phyloP scores from a whole-genome alignment of 2,329 filamentous ascomycete species.

The Aspergillus pseudoviridinutans region DNA sequence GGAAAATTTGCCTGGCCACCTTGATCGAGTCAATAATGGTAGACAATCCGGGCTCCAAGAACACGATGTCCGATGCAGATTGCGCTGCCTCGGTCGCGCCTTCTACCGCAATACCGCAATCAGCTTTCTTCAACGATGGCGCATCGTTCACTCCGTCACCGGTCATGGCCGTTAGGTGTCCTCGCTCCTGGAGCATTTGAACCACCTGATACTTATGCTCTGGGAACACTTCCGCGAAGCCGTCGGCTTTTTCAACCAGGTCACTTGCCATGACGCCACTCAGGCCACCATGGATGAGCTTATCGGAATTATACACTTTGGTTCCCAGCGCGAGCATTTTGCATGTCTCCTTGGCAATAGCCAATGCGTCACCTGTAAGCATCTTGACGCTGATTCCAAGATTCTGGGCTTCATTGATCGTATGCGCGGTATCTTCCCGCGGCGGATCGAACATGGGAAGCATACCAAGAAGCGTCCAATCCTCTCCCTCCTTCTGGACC shows the following conservation, averaged over 20 bases:
- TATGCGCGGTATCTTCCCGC: slow-evolving; percentile 73
- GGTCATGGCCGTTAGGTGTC: slow-evolving; percentile 70
- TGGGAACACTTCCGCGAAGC: slow-evolving; percentile 70
- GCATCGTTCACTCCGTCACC: slow-evolving; percentile 73
- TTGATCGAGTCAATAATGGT: slow-evolving; percentile 72
- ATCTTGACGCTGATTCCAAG: slow-evolving; percentile 76
- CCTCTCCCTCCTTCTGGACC: slow-evolving; percentile 70
- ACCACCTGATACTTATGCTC: slow-evolving; percentile 75
- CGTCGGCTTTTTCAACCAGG: slow-evolving; percentile 69
- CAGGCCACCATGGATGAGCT: slow-evolving; percentile 70
- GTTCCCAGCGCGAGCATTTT: slow-evolving; percentile 75
- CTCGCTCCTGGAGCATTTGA: slow-evolving; percentile 70
- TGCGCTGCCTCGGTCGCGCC: slow-evolving; percentile 69
- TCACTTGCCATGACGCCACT: slow-evolving; percentile 70
- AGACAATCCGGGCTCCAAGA: slow-evolving; percentile 66
- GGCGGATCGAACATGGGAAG: slow-evolving; percentile 79
- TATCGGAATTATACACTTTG: slow-evolving; percentile 77
- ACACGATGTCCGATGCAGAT: slow-evolving; percentile 69
- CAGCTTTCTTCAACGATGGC: slow-evolving; percentile 68
- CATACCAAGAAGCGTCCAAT: slow-evolving; percentile 70
- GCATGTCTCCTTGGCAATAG: slow-evolving; percentile 77
- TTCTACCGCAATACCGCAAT: slow-evolving; percentile 71
- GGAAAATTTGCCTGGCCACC: slow-evolving; percentile 70
- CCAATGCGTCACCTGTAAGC: slow-evolving; percentile 75
- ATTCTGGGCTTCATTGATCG: slow-evolving; percentile 70